These are phyloP conservation scores for Termitomyces sp. DNA, from an alignment of 768 basidiomycete genomes.

Conservation along the genomic window DNA sequence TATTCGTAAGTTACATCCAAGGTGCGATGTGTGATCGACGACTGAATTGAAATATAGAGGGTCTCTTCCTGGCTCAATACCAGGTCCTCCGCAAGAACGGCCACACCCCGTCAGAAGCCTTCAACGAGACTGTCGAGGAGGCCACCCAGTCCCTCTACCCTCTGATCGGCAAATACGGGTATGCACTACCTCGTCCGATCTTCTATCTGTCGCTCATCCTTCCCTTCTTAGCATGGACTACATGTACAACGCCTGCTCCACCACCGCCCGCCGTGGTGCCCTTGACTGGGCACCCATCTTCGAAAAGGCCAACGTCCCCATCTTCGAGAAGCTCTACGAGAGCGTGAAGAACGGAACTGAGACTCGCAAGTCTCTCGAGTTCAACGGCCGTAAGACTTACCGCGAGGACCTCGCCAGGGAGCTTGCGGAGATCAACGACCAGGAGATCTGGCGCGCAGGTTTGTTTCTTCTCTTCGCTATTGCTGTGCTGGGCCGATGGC, in stretches of 20 bases:
- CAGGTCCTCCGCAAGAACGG: conserved; percentile 95
- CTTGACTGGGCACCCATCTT: conserved; percentile 99
- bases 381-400: conserved; percentile 91
- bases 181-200: conserved; percentile 23
- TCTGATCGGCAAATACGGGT: conserved; percentile 93
- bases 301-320: conserved; percentile 89
- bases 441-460: conserved; percentile 98
- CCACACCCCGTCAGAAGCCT: conserved; percentile 96
- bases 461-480: conserved; percentile 22
- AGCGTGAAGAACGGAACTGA: conserved; percentile 94
- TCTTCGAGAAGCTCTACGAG: conserved; percentile 94
- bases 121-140: conserved; percentile 99
- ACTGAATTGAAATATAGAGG: conserved; percentile 53
- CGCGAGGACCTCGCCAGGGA: conserved; percentile 91
- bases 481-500: not conserved
- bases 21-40: not conserved
- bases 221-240: conserved; percentile 82
- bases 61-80: conserved; percentile 99
- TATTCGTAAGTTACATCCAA: conserved; percentile 62
- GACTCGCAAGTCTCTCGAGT: conserved; percentile 95
- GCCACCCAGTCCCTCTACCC: conserved; percentile 99
- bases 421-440: conserved; percentile 91
- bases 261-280: conserved; percentile 97
- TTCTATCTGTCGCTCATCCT: not conserved
- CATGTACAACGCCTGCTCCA: conserved; percentile 99